phyloP scores from a whole-genome alignment of 2,329 filamentous ascomycete genomes.

The Scedosporium aurantiacum region DNA sequence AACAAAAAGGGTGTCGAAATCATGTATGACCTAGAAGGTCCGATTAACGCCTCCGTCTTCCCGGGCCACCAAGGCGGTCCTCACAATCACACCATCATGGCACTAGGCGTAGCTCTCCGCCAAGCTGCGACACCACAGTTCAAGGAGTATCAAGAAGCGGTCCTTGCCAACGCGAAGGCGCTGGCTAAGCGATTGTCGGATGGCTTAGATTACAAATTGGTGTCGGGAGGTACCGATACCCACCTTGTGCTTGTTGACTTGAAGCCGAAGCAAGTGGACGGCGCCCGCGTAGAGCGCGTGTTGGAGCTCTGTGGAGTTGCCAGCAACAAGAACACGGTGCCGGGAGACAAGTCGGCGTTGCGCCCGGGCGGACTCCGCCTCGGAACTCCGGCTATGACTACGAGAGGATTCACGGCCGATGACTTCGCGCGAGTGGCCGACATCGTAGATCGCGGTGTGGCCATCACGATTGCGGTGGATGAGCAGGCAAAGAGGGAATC shows the following conservation, averaged over 20 bases:
- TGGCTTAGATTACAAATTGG: conserved; percentile 74
- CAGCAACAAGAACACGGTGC: conserved; percentile 99
- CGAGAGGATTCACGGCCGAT: conserved; percentile 76
- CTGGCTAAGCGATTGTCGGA: conserved; percentile 59
- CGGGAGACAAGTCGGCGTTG: conserved; percentile 86
- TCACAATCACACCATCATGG: conserved; percentile 98
- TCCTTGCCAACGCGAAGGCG: conserved; percentile 82
- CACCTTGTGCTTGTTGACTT: conserved; percentile 90
- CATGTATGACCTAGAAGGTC: conserved; percentile 79
- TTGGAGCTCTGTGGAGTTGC: conserved; percentile 89
- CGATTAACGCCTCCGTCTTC: conserved; percentile 96
- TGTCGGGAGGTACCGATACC: conserved; percentile 92
- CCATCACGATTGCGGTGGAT: conserved; percentile 66
- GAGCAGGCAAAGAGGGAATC: conserved; percentile 58
- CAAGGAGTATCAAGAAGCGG: conserved; percentile 80
- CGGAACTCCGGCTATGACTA: conserved; percentile 96
- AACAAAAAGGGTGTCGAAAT: conserved; percentile 77
- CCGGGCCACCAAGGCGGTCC: conserved; percentile 96
- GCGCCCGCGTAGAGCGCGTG: conserved; percentile 78
- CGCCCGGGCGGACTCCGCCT: conserved; percentile 88
- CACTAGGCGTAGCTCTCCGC: conserved; percentile 85
- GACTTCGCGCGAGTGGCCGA: conserved; percentile 83
- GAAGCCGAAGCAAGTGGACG: conserved; percentile 78
- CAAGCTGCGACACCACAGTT: conserved; percentile 86
- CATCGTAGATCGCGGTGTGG: conserved; percentile 74